Conservation (phyloP, 345 rosid species). For the Angophora floribunda region DNA sequence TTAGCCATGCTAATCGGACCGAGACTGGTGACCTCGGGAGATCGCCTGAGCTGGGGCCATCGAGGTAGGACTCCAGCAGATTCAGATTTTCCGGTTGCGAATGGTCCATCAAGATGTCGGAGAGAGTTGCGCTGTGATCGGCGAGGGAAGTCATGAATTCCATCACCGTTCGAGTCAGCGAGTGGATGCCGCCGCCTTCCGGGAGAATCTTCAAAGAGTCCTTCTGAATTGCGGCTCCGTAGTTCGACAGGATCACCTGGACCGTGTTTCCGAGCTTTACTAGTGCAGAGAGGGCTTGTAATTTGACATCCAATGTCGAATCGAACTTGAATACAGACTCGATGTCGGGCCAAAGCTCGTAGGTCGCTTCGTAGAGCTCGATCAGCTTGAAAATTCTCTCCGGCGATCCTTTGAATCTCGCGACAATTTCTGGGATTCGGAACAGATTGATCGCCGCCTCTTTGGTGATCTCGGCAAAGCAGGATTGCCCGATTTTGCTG, state of each 20-base stretch:
- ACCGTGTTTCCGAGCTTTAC: constrained; percentile 7
- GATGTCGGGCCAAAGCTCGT: constrained; percentile 11
- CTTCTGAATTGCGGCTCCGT: constrained; percentile 5
- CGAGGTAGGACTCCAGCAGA: constrained; percentile 4
- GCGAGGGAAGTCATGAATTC: constrained; percentile 4
- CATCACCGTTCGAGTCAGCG: constrained; percentile 2
- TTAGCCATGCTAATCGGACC: constrained; percentile 6
- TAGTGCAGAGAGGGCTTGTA: constrained; percentile 8
- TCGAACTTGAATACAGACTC: constrained; percentile 8
- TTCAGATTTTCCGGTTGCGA: neutral
- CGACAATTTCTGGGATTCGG: constrained; percentile 17
- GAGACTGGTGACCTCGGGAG: constrained; percentile 2
- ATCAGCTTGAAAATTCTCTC: constrained; percentile 11
- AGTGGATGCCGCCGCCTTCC: constrained; percentile 15
- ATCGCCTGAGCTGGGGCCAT: neutral
- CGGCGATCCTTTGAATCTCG: constrained; percentile 9
- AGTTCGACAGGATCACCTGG: neutral
- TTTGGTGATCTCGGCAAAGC: constrained; percentile 26
- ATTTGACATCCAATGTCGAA: constrained; percentile 10
- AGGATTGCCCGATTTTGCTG: constrained; percentile 9
- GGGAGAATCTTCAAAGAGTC: constrained; percentile 1
- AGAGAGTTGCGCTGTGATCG: neutral
- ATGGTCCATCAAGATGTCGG: constrained; percentile 14
- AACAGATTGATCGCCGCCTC: constrained; percentile 15
- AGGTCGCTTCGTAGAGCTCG: constrained; percentile 12